A percentile compares a stretch with the other conserved stretches of the same genome.
These are phyloP conservation scores for Botrytis cinerea DNA, from an alignment of 2,329 filamentous ascomycete genomes.

Conservation along the genomic window DNA sequence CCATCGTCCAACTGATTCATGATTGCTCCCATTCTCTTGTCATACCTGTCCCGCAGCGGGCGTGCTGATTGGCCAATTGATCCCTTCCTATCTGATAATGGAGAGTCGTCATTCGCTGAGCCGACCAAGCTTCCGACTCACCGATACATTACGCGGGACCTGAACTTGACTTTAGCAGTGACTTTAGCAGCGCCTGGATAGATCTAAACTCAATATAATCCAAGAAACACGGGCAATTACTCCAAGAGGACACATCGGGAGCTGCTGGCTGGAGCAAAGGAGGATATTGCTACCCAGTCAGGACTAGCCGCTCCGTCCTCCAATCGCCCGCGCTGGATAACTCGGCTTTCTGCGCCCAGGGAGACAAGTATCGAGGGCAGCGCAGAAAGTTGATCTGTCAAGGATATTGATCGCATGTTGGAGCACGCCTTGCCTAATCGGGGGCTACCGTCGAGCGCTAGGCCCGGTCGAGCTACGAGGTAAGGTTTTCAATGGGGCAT, in stretches of 20 bases:
- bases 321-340: neutral
- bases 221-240: neutral
- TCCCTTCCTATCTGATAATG: constrained; percentile 16
- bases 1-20: neutral
- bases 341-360: constrained; percentile 2
- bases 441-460: constrained; percentile 1
- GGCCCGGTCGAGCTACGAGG: neutral
- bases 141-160: constrained; percentile 4
- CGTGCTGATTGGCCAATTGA: constrained; percentile 21
- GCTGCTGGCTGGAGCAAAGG: neutral
- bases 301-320: neutral
- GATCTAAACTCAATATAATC: constrained; percentile 3
- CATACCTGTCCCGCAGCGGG: neutral
- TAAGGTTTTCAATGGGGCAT: neutral
- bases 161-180: neutral
- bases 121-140: constrained; percentile 18
- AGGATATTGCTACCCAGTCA: neutral
- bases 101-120: constrained; percentile 20
- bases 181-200: neutral
- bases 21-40: neutral
- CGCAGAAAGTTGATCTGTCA: constrained; percentile 7
- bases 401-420: constrained; percentile 1
- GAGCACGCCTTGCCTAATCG: neutral
- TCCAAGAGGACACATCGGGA: neutral
- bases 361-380: neutral